Evolutionary conservation across 2,329 filamentous ascomycete species (phyloP), one percentile per base, ranked within the genome.

Genomic region (Penicillium brasilianum): DNA sequence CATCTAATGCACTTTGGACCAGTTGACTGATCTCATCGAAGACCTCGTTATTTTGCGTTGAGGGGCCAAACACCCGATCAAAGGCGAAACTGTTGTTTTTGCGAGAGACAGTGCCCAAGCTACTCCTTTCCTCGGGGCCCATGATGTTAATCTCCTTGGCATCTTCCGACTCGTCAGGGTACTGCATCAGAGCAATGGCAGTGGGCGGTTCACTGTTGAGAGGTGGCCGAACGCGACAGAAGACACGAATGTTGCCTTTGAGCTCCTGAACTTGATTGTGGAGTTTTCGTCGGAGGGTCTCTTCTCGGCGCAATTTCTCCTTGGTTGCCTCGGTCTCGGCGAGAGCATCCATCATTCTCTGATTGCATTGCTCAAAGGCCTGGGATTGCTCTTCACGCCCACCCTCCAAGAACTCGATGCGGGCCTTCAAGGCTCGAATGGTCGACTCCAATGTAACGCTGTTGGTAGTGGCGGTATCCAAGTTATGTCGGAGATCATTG

Each of bases 221-320:
- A 0, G 89, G 82, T 1, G 95, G 95, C 43, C 96, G 89, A 30
- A 98, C 94, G 74, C 95, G 88, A 73, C 94, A 98, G 87, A 99
- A 99, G 67, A 99, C 95, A 20, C 95, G 90, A 71, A 99, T 99
- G 74, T 99, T 99, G 70, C 95, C 95, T 77, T 97, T 97, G 61
- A 99, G 86, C 73, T 99, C 95, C 75, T 99, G 93, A 50, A 99
- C 94, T 76, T 96, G 95, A 78, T 98, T 98, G 81, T 98, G 97
- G 0, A 99, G 85, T 69, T 96, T 94, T 22, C 95, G 87, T 14
- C 95, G 88, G 54, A 97, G 83, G 0, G 91, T 95, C 78, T 99
- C 95, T 74, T 98, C 95, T 71, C 90, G 92, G 64, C 95, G 89
- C 30, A 99, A 83, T 73, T 95, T 97, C 66, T 92, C 87, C 59